These are phyloP conservation scores for Colletotrichum lentis DNA, from an alignment of 2,329 filamentous ascomycete species.

Conservation along the genomic window DNA sequence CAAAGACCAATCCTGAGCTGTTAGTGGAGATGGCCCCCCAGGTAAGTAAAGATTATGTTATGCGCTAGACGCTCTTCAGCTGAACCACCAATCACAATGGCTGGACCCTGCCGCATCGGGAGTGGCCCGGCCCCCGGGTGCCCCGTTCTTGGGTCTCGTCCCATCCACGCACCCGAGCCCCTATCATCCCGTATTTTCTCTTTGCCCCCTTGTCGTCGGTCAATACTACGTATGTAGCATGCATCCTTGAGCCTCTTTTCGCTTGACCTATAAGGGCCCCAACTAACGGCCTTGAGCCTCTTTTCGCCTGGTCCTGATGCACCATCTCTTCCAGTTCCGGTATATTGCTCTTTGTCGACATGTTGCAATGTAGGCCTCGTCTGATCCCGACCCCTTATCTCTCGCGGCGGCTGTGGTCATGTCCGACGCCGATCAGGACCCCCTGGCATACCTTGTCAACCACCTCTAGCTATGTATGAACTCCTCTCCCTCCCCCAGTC, in stretches of 20 bases:
- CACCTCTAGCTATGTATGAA: conserved; percentile 13
- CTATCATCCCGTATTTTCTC: conserved; percentile 22
- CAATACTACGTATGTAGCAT: conserved; percentile 28
- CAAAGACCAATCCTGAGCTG: background rate
- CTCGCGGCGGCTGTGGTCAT: background rate
- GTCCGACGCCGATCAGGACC: conserved; percentile 22
- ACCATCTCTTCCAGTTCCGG: background rate
- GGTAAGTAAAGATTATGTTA: conserved; percentile 21
- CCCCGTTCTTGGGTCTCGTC: background rate
- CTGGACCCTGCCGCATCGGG: conserved; percentile 27
- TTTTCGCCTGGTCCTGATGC: background rate
- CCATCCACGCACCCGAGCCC: background rate
- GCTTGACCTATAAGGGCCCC: too few species aligned
- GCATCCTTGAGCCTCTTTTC: conserved; percentile 14
- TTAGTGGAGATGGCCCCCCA: conserved; percentile 1
- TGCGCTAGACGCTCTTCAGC: conserved; percentile 5
- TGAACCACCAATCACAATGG: conserved; percentile 11
- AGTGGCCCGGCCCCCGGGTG: too few species aligned
- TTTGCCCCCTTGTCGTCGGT: conserved; percentile 1
- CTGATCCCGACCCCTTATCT: conserved; percentile 13
- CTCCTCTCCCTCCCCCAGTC: conserved; percentile 10
- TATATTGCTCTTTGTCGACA: conserved; percentile 2
- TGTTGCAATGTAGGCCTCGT: background rate
- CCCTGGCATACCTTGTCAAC: conserved; percentile 19
- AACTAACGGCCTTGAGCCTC: too few species aligned